phyloP scores from a whole-genome alignment of 257 asterid genomes.

The Striga asiatica region DNA sequence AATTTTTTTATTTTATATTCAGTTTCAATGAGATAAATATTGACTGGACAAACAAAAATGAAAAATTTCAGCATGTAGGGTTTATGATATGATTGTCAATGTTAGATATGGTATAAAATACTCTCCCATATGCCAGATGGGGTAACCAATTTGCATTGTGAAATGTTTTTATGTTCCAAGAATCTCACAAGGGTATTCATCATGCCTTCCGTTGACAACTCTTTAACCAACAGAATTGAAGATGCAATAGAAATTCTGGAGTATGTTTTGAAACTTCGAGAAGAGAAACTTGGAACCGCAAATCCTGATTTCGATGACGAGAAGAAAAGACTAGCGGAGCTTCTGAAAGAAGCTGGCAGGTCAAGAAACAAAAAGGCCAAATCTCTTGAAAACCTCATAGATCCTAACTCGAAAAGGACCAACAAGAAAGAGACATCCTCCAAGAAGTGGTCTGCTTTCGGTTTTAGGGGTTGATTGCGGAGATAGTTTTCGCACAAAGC shows the following conservation, averaged over 20 bases:
- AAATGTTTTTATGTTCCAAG: constrained; percentile 8
- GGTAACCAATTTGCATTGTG: neutral
- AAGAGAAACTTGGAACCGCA: constrained; percentile 97
- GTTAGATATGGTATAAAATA: too few species aligned
- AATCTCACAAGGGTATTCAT: neutral
- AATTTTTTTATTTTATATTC: too few species aligned
- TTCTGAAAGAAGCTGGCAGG: constrained; percentile 91
- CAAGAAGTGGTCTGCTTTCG: constrained; percentile 95
- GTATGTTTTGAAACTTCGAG: constrained; percentile 85
- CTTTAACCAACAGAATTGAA: constrained; percentile 71
- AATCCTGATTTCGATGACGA: constrained; percentile 96
- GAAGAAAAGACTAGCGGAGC: constrained; percentile 89
- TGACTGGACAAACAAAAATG: too few species aligned
- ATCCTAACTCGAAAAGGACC: constrained; percentile 69
- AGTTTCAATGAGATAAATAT: too few species aligned
- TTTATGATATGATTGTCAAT: too few species aligned
- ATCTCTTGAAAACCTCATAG: constrained; percentile 86
- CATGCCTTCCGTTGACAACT: constrained; percentile 1
- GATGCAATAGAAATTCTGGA: constrained; percentile 96
- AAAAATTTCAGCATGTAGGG: too few species aligned
- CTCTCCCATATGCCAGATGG: too few species aligned
- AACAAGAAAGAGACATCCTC: constrained; percentile 77
- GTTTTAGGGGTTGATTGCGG: constrained; percentile 62
- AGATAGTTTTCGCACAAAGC: constrained; percentile 1
- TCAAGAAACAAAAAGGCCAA: constrained; percentile 87